These are phyloP conservation scores for Phanerochaete sordida DNA, from an alignment of 768 basidiomycete species.

Conservation along the genomic window DNA sequence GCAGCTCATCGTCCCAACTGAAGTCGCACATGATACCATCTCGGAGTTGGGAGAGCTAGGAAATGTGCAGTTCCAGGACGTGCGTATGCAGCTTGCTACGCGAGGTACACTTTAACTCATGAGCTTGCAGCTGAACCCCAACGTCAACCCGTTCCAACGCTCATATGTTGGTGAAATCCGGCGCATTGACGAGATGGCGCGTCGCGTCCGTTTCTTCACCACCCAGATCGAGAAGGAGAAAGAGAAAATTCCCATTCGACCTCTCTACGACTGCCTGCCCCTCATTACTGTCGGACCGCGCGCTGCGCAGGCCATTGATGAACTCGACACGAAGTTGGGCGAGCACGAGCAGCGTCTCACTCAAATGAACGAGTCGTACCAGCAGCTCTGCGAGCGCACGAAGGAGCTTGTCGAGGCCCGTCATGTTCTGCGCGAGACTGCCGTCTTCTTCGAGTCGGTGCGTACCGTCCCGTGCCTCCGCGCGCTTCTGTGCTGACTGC, in stretches of 20 bases:
- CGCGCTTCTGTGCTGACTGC: neutral
- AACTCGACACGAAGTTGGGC: conserved; percentile 80
- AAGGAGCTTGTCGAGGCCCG: conserved; percentile 89
- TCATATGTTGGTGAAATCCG: conserved; percentile 97
- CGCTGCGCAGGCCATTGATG: conserved; percentile 90
- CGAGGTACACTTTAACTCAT: no score
- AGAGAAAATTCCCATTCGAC: conserved; percentile 77
- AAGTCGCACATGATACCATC: conserved; percentile 96
- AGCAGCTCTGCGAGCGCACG: conserved; percentile 79
- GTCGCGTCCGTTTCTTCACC: conserved; percentile 87
- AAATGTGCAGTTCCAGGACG: conserved; percentile 96
- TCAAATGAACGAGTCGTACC: conserved; percentile 94
- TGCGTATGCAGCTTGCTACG: conserved; percentile 45
- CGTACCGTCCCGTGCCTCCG: conserved; percentile 18
- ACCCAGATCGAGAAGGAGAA: conserved; percentile 84
- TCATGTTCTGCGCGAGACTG: conserved; percentile 93
- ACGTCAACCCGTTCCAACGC: conserved; percentile 96
- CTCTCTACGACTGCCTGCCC: conserved; percentile 82
- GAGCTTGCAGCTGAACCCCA: conserved; percentile 88
- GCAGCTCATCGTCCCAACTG: conserved; percentile 94
- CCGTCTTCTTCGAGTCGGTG: conserved; percentile 91
- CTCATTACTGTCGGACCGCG: conserved; percentile 89
- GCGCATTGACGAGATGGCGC: conserved; percentile 92
- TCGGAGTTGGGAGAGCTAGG: conserved; percentile 94
- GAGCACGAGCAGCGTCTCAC: conserved; percentile 82